These are phyloP conservation scores for Penicillium paradoxum DNA, from an alignment of 495 filamentous ascomycete species.

Conservation along the genomic window DNA sequence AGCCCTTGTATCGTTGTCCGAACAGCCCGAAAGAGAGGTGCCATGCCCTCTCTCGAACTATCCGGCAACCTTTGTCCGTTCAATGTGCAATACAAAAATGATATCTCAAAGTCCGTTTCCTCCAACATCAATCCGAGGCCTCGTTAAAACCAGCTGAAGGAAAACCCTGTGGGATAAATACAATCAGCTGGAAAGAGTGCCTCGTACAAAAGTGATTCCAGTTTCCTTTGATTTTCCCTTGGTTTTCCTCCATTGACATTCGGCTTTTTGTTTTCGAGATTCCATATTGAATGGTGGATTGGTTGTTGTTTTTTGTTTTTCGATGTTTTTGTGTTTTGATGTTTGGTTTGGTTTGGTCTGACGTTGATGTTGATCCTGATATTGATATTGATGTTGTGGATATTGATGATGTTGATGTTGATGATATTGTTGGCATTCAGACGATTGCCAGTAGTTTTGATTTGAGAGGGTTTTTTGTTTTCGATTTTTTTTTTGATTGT, in stretches of 20 bases:
- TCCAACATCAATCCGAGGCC: background rate
- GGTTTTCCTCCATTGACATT: background rate
- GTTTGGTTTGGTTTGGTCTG: background rate
- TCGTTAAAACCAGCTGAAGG: slow-evolving; percentile 10
- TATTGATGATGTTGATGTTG: background rate
- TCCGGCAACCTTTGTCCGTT: background rate
- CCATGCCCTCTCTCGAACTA: slow-evolving; percentile 5
- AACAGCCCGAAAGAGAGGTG: slow-evolving; percentile 2
- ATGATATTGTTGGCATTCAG: background rate
- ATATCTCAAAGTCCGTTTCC: background rate
- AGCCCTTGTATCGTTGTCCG: background rate
- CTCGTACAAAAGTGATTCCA: background rate
- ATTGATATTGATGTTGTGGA: background rate
- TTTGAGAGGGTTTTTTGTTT: background rate
- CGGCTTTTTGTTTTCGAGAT: background rate
- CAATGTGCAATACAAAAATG: background rate
- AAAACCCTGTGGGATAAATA: slow-evolving; percentile 6
- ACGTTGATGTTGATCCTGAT: background rate
- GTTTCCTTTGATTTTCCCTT: background rate
- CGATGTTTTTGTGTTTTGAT: background rate
- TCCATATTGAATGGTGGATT: too few species aligned
- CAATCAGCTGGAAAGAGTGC: slow-evolving; percentile 10
- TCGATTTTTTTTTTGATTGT: background rate
- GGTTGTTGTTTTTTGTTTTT: too few species aligned
- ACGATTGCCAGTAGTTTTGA: background rate